These are phyloP conservation scores for Curvularia lunata DNA, from an alignment of 2,329 filamentous ascomycete genomes.

Conservation along the genomic window DNA sequence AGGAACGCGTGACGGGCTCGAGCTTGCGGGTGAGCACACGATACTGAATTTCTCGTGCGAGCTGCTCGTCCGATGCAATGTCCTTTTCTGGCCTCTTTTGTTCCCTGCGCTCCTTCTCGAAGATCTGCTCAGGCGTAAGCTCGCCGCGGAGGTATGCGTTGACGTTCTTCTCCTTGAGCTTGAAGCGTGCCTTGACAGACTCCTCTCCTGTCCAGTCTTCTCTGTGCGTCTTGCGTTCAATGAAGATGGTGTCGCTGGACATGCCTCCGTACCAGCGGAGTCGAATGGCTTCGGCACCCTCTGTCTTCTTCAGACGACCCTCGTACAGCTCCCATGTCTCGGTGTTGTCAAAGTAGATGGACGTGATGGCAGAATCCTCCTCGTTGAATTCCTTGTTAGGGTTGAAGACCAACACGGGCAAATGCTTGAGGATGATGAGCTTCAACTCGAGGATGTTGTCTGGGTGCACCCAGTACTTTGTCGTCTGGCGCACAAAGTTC, in stretches of 20 bases:
- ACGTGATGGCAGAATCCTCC: constrained; percentile 92
- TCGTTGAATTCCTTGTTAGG: constrained; percentile 93
- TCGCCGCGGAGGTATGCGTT: constrained; percentile 87
- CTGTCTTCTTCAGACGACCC: constrained; percentile 94
- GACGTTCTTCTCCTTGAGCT: constrained; percentile 95
- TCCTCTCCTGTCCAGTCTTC: constrained; percentile 99
- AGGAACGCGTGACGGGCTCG: constrained; percentile 87
- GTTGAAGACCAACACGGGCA: constrained; percentile 97
- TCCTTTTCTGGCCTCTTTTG: constrained; percentile 92
- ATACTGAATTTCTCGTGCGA: constrained; percentile 93
- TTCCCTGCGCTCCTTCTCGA: constrained; percentile 94
- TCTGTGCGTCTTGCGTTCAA: constrained; percentile 96
- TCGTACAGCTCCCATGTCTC: constrained; percentile 93
- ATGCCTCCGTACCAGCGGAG: constrained; percentile 97
- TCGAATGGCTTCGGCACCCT: constrained; percentile 95
- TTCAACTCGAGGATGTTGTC: constrained; percentile 99
- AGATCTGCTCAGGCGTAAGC: constrained; percentile 84
- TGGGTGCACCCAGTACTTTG: constrained; percentile 99
- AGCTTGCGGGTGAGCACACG: constrained; percentile 86
- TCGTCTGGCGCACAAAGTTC: constrained; percentile 95
- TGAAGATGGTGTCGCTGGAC: constrained; percentile 92
- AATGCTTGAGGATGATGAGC: constrained; percentile 95
- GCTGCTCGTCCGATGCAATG: constrained; percentile 86
- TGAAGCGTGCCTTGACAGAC: constrained; percentile 96
- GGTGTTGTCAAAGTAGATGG: constrained; percentile 97